Conservation (phyloP, 2,329 filamentous ascomycete genomes). For the Penicillium sp. region DNA sequence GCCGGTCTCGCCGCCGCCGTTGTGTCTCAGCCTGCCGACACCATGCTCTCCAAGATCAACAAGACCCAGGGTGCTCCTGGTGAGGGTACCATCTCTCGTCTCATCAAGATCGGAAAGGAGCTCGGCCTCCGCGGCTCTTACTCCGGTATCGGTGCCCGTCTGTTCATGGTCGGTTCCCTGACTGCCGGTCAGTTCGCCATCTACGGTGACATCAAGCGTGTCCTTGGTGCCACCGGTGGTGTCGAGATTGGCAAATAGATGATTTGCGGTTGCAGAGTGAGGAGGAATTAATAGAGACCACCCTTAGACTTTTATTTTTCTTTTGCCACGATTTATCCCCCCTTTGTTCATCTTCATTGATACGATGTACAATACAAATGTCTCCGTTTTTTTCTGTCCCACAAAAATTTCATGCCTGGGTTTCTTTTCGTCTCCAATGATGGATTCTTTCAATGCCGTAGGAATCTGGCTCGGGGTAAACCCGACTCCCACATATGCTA, state of each 20-base stretch:
- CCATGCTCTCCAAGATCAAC: conserved; percentile 95
- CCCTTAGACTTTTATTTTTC: conserved; percentile 18
- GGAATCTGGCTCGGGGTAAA: too few relatives aligned
- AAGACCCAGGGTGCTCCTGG: conserved; percentile 83
- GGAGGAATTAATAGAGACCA: conserved; percentile 22
- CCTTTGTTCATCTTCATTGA: conserved; percentile 21
- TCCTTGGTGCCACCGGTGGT: conserved; percentile 65
- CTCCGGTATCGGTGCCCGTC: conserved; percentile 66
- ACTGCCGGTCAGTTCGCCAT: conserved; percentile 83
- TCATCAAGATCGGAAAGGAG: conserved; percentile 84
- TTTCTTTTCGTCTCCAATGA: conserved; percentile 6
- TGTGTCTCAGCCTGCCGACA: conserved; percentile 85
- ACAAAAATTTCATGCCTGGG: conserved; percentile 15
- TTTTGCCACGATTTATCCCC: conserved; percentile 3
- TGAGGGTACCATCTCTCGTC: conserved; percentile 72
- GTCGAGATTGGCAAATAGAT: conserved; percentile 59
- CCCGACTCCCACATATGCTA: too few relatives aligned
- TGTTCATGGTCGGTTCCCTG: conserved; percentile 56
- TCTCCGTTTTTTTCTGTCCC: conserved; percentile 14
- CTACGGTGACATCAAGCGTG: conserved; percentile 70
- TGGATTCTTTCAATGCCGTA: neutral
- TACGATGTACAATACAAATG: conserved; percentile 24
- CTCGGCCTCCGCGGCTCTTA: conserved; percentile 74
- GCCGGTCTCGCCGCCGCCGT: conserved; percentile 82
- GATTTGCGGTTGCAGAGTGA: conserved; percentile 12